A percentile compares a stretch with the other conserved stretches of the same genome.
Evolutionary conservation across 257 asterid genomes (phyloP).

Genomic region (Verbascum thapsus): DNA sequence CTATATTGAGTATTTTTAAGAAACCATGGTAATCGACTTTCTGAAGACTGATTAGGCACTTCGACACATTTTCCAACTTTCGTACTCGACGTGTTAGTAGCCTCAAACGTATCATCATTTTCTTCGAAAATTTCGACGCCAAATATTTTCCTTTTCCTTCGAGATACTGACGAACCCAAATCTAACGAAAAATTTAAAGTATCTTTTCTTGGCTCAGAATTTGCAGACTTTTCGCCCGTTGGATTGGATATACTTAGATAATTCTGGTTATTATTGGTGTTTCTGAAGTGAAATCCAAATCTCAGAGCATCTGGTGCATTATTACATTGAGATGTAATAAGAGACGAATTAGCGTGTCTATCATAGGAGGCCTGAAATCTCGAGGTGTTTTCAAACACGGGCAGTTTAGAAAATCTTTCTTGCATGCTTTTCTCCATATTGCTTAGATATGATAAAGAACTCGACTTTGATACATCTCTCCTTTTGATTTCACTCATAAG

Average conservation of each 20-base stretch:
- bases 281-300: slow-evolving; percentile 22
- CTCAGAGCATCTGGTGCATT: slow-evolving; percentile 29
- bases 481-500: slow-evolving; percentile 57
- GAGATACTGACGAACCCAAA: slow-evolving; percentile 36
- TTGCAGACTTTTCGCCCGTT: slow-evolving; percentile 22
- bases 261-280: slow-evolving; percentile 30
- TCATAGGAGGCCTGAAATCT: slow-evolving; percentile 17
- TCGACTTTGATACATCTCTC: slow-evolving; percentile 29
- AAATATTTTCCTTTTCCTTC: slow-evolving; percentile 53
- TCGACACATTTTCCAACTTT: slow-evolving; percentile 13
- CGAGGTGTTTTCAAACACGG: slow-evolving; percentile 20
- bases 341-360: slow-evolving; percentile 29
- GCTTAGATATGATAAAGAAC: slow-evolving; percentile 13
- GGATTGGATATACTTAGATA: slow-evolving; percentile 32
- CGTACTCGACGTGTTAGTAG: slow-evolving; percentile 23
- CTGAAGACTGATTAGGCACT: slow-evolving; percentile 13
- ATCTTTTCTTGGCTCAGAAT: slow-evolving; percentile 34
- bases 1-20: slow-evolving; percentile 39
- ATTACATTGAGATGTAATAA: slow-evolving; percentile 25
- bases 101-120: slow-evolving; percentile 30
- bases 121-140: slow-evolving; percentile 70
- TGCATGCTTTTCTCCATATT: slow-evolving; percentile 14
- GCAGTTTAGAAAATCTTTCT: slow-evolving; percentile 23
- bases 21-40: slow-evolving; percentile 44
- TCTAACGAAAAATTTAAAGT: slow-evolving; percentile 29